Base-by-base conservation (phyloP, 75 land plant species). In the Gnetum montanum region DNA sequence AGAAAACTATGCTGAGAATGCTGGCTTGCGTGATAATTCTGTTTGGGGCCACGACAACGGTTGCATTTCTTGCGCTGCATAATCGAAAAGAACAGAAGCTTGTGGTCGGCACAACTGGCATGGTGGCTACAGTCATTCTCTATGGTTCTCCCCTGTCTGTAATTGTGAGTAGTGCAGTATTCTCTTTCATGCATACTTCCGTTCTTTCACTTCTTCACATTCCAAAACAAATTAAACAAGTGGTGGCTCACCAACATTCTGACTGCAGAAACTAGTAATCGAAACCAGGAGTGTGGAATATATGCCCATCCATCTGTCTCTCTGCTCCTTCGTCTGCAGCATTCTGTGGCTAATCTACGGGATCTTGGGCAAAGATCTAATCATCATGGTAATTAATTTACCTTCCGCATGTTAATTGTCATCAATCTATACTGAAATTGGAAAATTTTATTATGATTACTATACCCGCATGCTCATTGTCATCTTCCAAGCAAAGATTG, bases 231-330 rank as follows among this genome's bases (percentile, higher is more conserved):
- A 23, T 4, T 23, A 1, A 18, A 18, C 16, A 15, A 3, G 18
- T 41, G 13, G 4, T 15, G 18, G n/a, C n/a, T n/a, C 38, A 36
- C 8, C 8, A 36, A 33, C 22, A 16, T 43, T 58, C n/a, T 25
- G 8, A 44, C 46, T 16, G 13, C 36, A 60, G 63, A 50, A 34
- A 20, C 31, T 60, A 28, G 69, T 66, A 1, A 59, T 66, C 34
- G 28, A 49, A 27, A 66, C 63, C 4, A 59, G 41, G 27, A 66
- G 69, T 19, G 69, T 66, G 46, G 52, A 66, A 27, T 66, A 58
- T 44, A 66, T 66, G 69, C 69, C 69, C 13, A 59, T 66, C 27
- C 38, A 59, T 13, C 40, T 66, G 20, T 66, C 69, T 1, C 53
- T 66, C 13, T 66, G 55, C 34, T 47, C 28, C 8, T 60, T 66